phyloP scores from a whole-genome alignment of 768 basidiomycete genomes.

The Exidia glandulosa region DNA sequence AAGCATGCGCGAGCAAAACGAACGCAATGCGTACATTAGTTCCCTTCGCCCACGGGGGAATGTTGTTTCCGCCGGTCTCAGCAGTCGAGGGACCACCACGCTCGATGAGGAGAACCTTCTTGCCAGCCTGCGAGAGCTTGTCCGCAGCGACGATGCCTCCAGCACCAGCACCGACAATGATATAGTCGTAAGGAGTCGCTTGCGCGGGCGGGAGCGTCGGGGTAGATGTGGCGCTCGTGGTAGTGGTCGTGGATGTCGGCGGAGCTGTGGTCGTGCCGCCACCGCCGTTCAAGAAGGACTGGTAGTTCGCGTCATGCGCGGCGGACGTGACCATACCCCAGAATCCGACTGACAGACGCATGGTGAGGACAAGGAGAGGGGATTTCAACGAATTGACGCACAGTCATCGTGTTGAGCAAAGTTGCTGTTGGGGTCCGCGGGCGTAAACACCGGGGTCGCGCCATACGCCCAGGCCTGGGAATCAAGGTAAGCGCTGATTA shows the following conservation, averaged over 20 bases:
- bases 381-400: constrained; percentile 17
- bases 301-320: constrained; percentile 35
- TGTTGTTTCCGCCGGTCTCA: constrained; percentile 47
- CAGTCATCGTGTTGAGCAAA: constrained; percentile 52
- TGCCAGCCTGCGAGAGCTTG: constrained; percentile 47
- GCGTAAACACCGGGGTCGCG: constrained; percentile 29
- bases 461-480: constrained; percentile 42
- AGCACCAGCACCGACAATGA: constrained; percentile 45
- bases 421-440: constrained; percentile 38
- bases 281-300: constrained; percentile 35
- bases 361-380: neutral
- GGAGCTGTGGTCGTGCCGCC: constrained; percentile 23
- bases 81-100: constrained; percentile 53
- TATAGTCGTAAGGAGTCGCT: constrained; percentile 21
- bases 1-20: neutral
- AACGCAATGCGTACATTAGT: constrained; percentile 4
- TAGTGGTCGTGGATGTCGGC: constrained; percentile 19
- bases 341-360: constrained; percentile 37
- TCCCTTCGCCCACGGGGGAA: constrained; percentile 19
- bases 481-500: no score
- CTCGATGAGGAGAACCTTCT: constrained; percentile 52
- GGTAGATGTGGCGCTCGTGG: constrained; percentile 22
- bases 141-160: constrained; percentile 51
- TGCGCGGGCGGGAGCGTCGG: constrained; percentile 26
- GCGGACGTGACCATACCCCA: constrained; percentile 45